Base-by-base conservation (phyloP, 1,284 basidiomycete species). In the Exobasidium cylindrosporum region DNA sequence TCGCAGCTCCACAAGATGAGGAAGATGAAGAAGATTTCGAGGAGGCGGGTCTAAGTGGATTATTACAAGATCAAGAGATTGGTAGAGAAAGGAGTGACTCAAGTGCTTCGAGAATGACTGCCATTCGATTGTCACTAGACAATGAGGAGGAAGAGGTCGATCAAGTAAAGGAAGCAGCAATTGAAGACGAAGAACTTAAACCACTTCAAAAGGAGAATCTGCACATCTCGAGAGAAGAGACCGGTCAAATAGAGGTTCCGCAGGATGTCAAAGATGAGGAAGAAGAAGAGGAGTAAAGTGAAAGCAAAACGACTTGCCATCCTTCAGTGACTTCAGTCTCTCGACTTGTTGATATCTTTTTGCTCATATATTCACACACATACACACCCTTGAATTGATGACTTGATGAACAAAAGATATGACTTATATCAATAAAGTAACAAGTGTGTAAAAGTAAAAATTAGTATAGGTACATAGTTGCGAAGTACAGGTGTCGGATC, bases 1-100 rank as follows among this genome's bases (percentile, higher is more conserved):
- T 21, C 4, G 21, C 21, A 6, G 14, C 47, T 13, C 13, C 26
- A 24, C 47, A 21, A 26, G 26, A 28, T 24, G 47, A 50, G 14
- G 47, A 21, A 50, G 47, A 50, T 2, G 26, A 50, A 13, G 47
- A 40, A 13, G 47, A 50, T 50, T 14, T 14, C 17, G 47, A 50
- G n/a, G 47, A 50, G 26, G n/a, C n/a, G n/a, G n/a, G n/a, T n/a
- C n/a, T n/a, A n/a, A n/a, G n/a, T n/a, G n/a, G n/a, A n/a, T n/a
- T n/a, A n/a, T n/a, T 50, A 50, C n/a, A 21, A 13, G 47, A 28
- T 24, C n/a, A 4, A 3, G 26, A 50, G n/a, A 24, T 13, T 21
- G 47, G 26, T n/a, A 50, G 47, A 28, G 47, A 50, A 50, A 21
- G 47, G 26, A 50, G 47, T 24, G 47, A 24, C 26, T 23, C 47